Evolutionary conservation across 345 rosid genomes (phyloP).

Genomic region (Laguncularia racemosa): DNA sequence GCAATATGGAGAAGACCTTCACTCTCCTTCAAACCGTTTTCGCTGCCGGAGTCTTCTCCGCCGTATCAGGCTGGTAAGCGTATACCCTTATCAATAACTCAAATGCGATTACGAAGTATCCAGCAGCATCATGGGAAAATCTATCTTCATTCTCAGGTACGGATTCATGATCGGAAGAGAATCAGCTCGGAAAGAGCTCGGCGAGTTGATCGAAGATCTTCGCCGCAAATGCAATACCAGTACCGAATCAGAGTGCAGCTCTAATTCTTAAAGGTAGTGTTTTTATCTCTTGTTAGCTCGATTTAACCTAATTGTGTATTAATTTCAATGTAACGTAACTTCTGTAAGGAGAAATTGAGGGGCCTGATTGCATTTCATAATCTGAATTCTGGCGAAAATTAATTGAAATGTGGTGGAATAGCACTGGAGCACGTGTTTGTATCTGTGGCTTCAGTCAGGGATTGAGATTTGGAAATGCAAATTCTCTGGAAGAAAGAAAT

Average conservation of each 20-base stretch:
- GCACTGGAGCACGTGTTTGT: too few relatives aligned
- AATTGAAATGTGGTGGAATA: too few relatives aligned
- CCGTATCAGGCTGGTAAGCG: slow-evolving; percentile 60
- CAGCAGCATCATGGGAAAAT: background rate
- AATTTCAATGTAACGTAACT: too few relatives aligned
- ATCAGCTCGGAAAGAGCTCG: slow-evolving; percentile 81
- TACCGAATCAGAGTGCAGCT: slow-evolving; percentile 24
- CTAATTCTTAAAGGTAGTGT: slow-evolving; percentile 26
- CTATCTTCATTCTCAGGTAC: slow-evolving; percentile 33
- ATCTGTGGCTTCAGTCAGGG: too few relatives aligned
- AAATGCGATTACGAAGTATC: background rate
- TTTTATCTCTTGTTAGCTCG: too few relatives aligned
- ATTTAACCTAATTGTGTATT: too few relatives aligned
- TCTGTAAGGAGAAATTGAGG: too few relatives aligned
- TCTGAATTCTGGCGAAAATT: too few relatives aligned
- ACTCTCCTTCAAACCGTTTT: slow-evolving; percentile 67
- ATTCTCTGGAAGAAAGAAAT: too few relatives aligned
- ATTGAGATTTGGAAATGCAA: too few relatives aligned
- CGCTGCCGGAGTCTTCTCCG: slow-evolving; percentile 78
- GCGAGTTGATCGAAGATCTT: slow-evolving; percentile 66
- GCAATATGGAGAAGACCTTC: slow-evolving; percentile 51
- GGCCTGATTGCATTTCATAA: too few relatives aligned
- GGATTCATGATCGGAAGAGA: slow-evolving; percentile 96
- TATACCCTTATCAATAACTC: too few relatives aligned
- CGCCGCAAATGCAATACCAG: slow-evolving; percentile 28